phyloP scores from a whole-genome alignment of 108 stramenopile genomes.

The Nitzschia palea region DNA sequence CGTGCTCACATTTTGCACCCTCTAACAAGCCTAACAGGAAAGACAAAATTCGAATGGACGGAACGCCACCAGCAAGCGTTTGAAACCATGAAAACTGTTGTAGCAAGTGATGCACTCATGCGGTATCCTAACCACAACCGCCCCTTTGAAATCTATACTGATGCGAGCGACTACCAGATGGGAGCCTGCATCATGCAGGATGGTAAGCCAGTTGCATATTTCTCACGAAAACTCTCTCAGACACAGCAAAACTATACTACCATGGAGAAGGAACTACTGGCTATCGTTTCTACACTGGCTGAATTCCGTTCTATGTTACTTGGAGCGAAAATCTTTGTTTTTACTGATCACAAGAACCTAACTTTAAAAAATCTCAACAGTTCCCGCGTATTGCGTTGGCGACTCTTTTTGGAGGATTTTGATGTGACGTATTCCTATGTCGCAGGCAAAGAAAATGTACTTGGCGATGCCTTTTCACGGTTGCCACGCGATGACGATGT shows the following conservation, averaged over 20 bases:
- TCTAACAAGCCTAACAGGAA: constrained; percentile 20
- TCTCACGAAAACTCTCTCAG: constrained; percentile 28
- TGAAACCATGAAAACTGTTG: constrained; percentile 42
- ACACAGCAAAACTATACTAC: constrained; percentile 45
- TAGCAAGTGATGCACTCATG: constrained; percentile 33
- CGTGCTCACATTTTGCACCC: constrained; percentile 35
- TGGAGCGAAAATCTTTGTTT: constrained; percentile 28
- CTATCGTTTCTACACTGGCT: constrained; percentile 35
- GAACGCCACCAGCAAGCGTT: constrained; percentile 34
- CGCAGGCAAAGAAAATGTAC: constrained; percentile 39
- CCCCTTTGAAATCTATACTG: constrained; percentile 49
- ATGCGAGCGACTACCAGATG: constrained; percentile 46
- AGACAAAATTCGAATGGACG: constrained; percentile 13
- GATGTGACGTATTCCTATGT: constrained; percentile 29
- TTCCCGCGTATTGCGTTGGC: constrained; percentile 45
- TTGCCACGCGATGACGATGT: neutral
- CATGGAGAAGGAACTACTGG: constrained; percentile 44
- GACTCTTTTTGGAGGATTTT: constrained; percentile 47
- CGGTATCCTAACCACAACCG: constrained; percentile 41
- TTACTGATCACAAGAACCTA: constrained; percentile 53
- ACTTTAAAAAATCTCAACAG: constrained; percentile 24
- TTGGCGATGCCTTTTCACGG: constrained; percentile 45
- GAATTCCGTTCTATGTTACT: constrained; percentile 42
- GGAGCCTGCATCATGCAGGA: constrained; percentile 45
- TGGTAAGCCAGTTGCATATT: constrained; percentile 43